Percentiles rank a stretch among this genome's conserved stretches.
Evolutionary conservation across 2,329 filamentous ascomycete species (phyloP).

Genomic region (Huntiella savannae): DNA sequence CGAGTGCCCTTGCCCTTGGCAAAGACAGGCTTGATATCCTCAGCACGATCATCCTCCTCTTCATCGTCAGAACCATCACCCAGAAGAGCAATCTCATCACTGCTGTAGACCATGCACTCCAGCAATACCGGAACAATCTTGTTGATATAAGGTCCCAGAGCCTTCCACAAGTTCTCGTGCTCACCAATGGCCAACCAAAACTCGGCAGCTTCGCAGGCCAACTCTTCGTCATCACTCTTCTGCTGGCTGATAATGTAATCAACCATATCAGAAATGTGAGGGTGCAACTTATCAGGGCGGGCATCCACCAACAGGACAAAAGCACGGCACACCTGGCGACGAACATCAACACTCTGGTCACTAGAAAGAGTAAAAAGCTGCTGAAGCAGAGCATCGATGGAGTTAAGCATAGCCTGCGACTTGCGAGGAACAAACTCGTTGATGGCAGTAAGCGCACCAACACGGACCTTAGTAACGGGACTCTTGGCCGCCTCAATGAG

Average conservation of each 20-base stretch:
- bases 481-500: constrained; percentile 73
- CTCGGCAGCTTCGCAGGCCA: constrained; percentile 86
- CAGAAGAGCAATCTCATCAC: constrained; percentile 74
- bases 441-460: constrained; percentile 63
- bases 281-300: constrained; percentile 72
- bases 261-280: constrained; percentile 72
- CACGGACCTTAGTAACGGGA: constrained; percentile 56
- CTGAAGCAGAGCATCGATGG: constrained; percentile 63
- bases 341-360: constrained; percentile 63
- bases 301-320: constrained; percentile 87
- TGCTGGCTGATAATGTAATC: constrained; percentile 89
- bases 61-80: constrained; percentile 77
- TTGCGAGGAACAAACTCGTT: constrained; percentile 82
- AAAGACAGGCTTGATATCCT: constrained; percentile 87
- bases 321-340: constrained; percentile 79
- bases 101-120: constrained; percentile 88
- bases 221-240: constrained; percentile 66
- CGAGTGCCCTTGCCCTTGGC: constrained; percentile 47
- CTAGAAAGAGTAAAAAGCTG: constrained; percentile 65
- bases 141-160: constrained; percentile 56
- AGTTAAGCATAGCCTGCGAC: constrained; percentile 61
- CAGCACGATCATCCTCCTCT: constrained; percentile 69
- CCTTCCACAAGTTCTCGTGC: constrained; percentile 58
- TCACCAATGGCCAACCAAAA: constrained; percentile 94
- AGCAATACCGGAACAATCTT: constrained; percentile 82